Evolutionary conservation across 2,329 filamentous ascomycete genomes (phyloP), one percentile per base, ranked within the genome.

Genomic region (Cadophora luteo-olivacea): DNA sequence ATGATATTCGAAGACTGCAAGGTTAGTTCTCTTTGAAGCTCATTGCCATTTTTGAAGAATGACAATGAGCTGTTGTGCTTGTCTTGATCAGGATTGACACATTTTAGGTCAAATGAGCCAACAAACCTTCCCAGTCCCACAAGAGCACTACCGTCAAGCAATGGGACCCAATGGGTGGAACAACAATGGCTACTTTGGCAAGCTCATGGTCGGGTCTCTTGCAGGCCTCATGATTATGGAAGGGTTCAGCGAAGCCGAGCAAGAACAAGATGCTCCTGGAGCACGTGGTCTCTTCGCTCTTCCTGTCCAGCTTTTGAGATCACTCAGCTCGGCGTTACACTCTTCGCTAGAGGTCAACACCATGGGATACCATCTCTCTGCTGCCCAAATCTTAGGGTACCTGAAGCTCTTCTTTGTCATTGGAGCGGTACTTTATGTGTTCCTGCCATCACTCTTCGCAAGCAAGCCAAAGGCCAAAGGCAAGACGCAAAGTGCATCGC

Each of bases 161-260:
- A 82, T 87, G 76, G 84, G 84, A 78, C 82, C 45, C 81, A 84
- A 67, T 83, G 88, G 73, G 45, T 90, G 87, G 87, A 83, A 82
- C 63, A 84, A 83, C 69, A 80, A 82, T 14, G 86, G 85, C 0
- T 90, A 89, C 70, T 85, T 87, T 68, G 87, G 87, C 63, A 97
- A 97, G 81, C 85, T 97, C 72, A 96, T 97, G 92, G 89, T 97
- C 5, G 95, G 95, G 52, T 95, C 94, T 22, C 86, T 98, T 68
- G 95, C 94, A 29, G 94, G 93, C 16, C 84, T 98, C 22, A 97
- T 98, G 94, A 86, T 97, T 41, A 82, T 97, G 73, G 94, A 97
- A 80, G 93, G 93, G 0, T 84, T 94, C 66, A 85, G 85, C 45
- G 87, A 91, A 52, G 69, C 75, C 45, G 87, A 93, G 80, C 80